Conservation (phyloP, 805 yeast genomes). For the Myxozyma vanderwaltii region DNA sequence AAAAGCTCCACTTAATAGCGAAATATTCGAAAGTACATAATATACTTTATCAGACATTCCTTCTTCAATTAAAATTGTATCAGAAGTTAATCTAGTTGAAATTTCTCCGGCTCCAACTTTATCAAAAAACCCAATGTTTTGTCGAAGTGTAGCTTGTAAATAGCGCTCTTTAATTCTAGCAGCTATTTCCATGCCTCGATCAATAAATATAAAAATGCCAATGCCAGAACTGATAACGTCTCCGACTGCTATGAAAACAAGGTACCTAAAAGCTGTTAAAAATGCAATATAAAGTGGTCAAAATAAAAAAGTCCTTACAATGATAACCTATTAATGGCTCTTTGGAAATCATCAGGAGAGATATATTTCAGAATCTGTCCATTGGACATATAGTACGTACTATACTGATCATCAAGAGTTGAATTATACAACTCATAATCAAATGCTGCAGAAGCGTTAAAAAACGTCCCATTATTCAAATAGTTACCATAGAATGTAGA, state of each 20-base stretch:
- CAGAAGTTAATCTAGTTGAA: slow-evolving; percentile 48
- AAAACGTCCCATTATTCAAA: too few species aligned
- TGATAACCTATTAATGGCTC: slow-evolving; percentile 40
- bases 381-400: too few species aligned
- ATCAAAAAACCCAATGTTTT: slow-evolving; percentile 48
- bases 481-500: too few species aligned
- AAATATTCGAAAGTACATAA: slow-evolving; percentile 42
- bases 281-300: too few species aligned
- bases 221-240: slow-evolving; percentile 28
- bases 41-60: slow-evolving; percentile 49
- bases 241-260: slow-evolving; percentile 48
- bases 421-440: too few species aligned
- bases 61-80: slow-evolving; percentile 46
- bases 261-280: slow-evolving; percentile 46
- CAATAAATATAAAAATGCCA: slow-evolving; percentile 43
- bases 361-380: too few species aligned
- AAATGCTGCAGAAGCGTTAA: too few species aligned
- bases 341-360: slow-evolving; percentile 39
- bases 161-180: slow-evolving; percentile 46
- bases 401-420: too few species aligned
- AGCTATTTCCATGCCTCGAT: slow-evolving; percentile 47
- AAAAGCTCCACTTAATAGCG: slow-evolving; percentile 47
- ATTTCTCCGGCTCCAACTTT: slow-evolving; percentile 48
- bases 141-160: slow-evolving; percentile 44
- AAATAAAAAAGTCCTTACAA: too few species aligned